These are phyloP conservation scores for Arctostaphylos glauca DNA, from an alignment of 148 eudicot genomes.

Conservation along the genomic window DNA sequence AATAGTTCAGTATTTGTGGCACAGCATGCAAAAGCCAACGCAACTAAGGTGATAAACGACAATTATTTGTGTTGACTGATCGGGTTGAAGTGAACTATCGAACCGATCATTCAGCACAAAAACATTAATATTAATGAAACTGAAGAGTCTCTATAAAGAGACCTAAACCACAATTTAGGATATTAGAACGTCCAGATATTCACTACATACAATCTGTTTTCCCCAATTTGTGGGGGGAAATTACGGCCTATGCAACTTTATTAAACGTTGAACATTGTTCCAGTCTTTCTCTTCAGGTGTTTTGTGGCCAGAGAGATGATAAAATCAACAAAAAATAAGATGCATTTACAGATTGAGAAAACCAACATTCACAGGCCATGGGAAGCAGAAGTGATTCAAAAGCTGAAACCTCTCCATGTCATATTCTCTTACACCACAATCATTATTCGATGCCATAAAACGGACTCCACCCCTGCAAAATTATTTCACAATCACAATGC, in stretches of 20 bases:
- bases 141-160: neutral
- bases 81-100: neutral
- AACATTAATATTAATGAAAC: neutral
- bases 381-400: constrained; percentile 57
- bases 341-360: neutral
- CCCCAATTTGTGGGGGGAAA: no score
- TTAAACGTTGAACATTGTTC: no score
- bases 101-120: neutral
- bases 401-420: constrained; percentile 92
- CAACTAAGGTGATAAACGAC: neutral
- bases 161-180: neutral
- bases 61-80: neutral
- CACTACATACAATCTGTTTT: neutral
- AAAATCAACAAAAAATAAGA: neutral
- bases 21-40: neutral
- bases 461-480: constrained; percentile 63
- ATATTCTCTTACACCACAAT: constrained; percentile 69
- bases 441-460: constrained; percentile 83
- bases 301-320: neutral
- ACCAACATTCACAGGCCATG: constrained; percentile 96
- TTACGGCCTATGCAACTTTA: no score
- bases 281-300: no score
- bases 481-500: neutral
- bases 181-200: neutral
- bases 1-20: neutral